phyloP scores from a whole-genome alignment of 2,329 filamentous ascomycete species.

The Remersonia thermophila region DNA sequence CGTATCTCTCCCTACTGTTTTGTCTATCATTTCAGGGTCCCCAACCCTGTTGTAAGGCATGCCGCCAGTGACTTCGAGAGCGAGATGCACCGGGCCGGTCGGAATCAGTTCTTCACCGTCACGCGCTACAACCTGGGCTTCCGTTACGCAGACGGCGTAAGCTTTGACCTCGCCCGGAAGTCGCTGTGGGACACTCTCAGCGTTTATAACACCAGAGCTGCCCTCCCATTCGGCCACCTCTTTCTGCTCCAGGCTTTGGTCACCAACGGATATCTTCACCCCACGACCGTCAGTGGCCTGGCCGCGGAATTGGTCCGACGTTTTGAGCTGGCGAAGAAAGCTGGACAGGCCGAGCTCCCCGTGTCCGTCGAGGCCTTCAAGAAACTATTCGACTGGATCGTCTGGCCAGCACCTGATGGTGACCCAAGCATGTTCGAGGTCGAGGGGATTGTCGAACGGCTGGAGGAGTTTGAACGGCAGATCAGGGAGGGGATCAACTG shows the following conservation, averaged over 20 bases:
- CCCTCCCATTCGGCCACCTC: slow-evolving; percentile 39
- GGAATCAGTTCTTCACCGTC: slow-evolving; percentile 10
- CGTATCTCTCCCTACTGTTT: slow-evolving; percentile 25
- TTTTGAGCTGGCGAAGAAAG: slow-evolving; percentile 17
- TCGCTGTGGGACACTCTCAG: slow-evolving; percentile 24
- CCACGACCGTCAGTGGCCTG: slow-evolving; percentile 36
- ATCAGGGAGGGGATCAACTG: slow-evolving; percentile 6
- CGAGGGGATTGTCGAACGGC: slow-evolving; percentile 26
- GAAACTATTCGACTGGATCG: slow-evolving; percentile 38
- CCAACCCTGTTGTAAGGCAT: slow-evolving; percentile 1
- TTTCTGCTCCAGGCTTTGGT: slow-evolving; percentile 54
- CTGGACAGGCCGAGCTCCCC: slow-evolving; percentile 18
- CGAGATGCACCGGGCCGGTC: slow-evolving; percentile 20
- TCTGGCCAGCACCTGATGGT: slow-evolving; percentile 41
- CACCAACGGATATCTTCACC: slow-evolving; percentile 49
- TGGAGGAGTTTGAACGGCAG: slow-evolving; percentile 29
- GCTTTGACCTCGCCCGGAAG: slow-evolving; percentile 13
- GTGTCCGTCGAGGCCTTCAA: slow-evolving; percentile 43
- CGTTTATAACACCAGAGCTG: slow-evolving; percentile 17
- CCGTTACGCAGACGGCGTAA: neutral
- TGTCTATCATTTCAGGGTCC: slow-evolving; percentile 11
- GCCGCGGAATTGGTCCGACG: slow-evolving; percentile 29
- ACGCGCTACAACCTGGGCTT: slow-evolving; percentile 1
- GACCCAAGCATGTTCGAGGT: slow-evolving; percentile 28
- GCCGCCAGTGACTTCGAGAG: slow-evolving; percentile 5